These are phyloP conservation scores for Ustilago loliicola DNA, from an alignment of 1,284 basidiomycete species.

Conservation along the genomic window DNA sequence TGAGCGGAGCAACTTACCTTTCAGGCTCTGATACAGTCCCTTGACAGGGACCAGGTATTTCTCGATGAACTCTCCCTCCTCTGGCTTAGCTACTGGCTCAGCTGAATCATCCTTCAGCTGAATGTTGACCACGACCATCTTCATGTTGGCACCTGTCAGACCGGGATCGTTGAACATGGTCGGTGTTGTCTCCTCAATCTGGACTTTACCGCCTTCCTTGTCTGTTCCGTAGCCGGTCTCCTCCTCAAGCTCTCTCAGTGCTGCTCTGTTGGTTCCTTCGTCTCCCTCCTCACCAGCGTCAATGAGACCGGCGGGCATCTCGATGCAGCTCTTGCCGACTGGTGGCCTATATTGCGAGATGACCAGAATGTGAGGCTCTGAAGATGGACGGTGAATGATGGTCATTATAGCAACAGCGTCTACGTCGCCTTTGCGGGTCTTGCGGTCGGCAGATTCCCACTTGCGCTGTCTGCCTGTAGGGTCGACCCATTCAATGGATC, in stretches of 20 bases:
- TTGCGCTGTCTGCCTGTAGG: slow-evolving; percentile 62
- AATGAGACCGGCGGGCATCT: slow-evolving; percentile 69
- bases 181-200: slow-evolving; percentile 53
- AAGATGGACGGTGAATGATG: slow-evolving; percentile 60
- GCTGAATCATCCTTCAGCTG: slow-evolving; percentile 58
- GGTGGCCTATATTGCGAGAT: slow-evolving; percentile 66
- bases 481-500: slow-evolving; percentile 67
- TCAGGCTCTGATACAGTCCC: slow-evolving; percentile 52
- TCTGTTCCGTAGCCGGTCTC: slow-evolving; percentile 68
- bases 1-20: slow-evolving; percentile 38
- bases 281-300: slow-evolving; percentile 66
- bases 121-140: slow-evolving; percentile 64
- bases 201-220: slow-evolving; percentile 52
- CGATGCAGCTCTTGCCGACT: slow-evolving; percentile 61
- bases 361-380: slow-evolving; percentile 60
- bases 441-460: slow-evolving; percentile 68
- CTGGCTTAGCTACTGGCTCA: slow-evolving; percentile 66
- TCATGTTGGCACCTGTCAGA: slow-evolving; percentile 65
- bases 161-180: slow-evolving; percentile 67
- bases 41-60: slow-evolving; percentile 64
- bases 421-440: slow-evolving; percentile 65
- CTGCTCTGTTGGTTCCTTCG: slow-evolving; percentile 63
- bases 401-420: slow-evolving; percentile 69
- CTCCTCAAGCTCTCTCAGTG: slow-evolving; percentile 63
- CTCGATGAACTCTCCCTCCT: slow-evolving; percentile 69